These are phyloP conservation scores for Elsinoe necatrix DNA, from an alignment of 2,329 filamentous ascomycete species.

Conservation along the genomic window DNA sequence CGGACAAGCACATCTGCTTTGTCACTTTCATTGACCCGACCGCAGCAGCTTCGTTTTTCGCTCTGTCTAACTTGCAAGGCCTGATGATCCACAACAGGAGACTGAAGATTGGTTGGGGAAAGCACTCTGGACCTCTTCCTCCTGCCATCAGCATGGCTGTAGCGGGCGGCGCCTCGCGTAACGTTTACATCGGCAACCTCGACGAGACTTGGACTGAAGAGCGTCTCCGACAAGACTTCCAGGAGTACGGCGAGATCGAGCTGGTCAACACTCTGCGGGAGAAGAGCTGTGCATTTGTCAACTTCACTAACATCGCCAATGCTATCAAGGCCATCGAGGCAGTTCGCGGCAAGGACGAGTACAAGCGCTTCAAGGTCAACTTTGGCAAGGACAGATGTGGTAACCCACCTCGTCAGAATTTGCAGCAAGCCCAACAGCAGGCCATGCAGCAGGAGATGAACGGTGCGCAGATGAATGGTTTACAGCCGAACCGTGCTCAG, in stretches of 20 bases:
- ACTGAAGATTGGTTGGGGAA: conserved; percentile 98
- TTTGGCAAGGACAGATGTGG: conserved; percentile 98
- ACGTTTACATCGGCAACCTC: conserved; percentile 95
- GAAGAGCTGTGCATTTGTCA: conserved; percentile 99
- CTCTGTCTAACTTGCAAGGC: conserved; percentile 91
- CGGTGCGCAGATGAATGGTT: conserved; percentile 52
- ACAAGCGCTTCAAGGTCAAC: conserved; percentile 98
- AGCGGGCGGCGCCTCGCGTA: conserved; percentile 92
- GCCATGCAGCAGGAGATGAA: conserved; percentile 53
- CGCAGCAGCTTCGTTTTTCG: conserved; percentile 94
- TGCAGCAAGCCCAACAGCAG: conserved; percentile 49
- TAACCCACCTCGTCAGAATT: conserved; percentile 84
- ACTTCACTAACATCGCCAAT: conserved; percentile 99
- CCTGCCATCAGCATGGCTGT: conserved; percentile 94
- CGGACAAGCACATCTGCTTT: conserved; percentile 99
- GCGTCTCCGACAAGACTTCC: conserved; percentile 88
- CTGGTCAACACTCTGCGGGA: conserved; percentile 92
- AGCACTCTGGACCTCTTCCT: conserved; percentile 92
- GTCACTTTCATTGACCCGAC: conserved; percentile 99
- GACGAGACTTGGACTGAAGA: conserved; percentile 98
- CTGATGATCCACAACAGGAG: conserved; percentile 98
- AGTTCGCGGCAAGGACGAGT: conserved; percentile 87
- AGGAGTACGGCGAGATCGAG: conserved; percentile 96
- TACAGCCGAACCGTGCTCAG: conserved; percentile 47
- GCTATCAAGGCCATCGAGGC: conserved; percentile 99